Evolutionary conservation across 78 protist species (phyloP), one percentile per base, ranked within the genome.

Genomic region (Guillardia theta): DNA sequence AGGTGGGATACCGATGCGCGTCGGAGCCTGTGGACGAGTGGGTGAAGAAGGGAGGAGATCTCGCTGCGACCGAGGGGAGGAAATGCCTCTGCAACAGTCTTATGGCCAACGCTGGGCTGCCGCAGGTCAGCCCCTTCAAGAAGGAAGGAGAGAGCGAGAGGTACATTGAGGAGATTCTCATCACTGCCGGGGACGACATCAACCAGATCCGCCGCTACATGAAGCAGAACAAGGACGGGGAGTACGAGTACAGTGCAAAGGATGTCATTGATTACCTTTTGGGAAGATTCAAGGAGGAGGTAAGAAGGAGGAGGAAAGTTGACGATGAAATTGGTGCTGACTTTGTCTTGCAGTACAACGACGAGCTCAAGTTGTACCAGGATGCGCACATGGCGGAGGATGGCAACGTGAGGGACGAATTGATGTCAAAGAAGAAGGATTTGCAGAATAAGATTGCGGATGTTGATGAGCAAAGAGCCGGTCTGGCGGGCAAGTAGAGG

Each of bases 201-300:
- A 78, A 78, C 48, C 90, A 78, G 48, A 78, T 37, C 24, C 10
- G 39, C 37, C 18, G 39, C 19, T 78, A 43, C 90, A 41, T 78
- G 53, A 78, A 43, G 90, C 53, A 78, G 47, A 24, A 22, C 47
- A 43, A 15, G 15, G 78, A 70, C 44, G 90, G 90, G 0, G 24
- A 15, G 33, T 30, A 24, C 12, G 90, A 78, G 48, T 78, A 78
- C 48, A 12, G 41, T 3, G 90, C 90, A 36, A 44, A 78, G 90
- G 48, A 37, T 43, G 90, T 78, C 41, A 18, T 78, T 30, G 9
- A 78, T 30, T 78, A 78, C 39, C 15, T 78, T 27, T 48, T 78
- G 4, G 90, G 90, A 22, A 46, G 90, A 46, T 78, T 78, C 48
- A 78, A 78, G 90, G 90, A 78, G 90, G 90, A 78, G n/a, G n/a